Evolutionary conservation across 441 rosid genomes (phyloP).

Genomic region (Jatropha multifida): DNA sequence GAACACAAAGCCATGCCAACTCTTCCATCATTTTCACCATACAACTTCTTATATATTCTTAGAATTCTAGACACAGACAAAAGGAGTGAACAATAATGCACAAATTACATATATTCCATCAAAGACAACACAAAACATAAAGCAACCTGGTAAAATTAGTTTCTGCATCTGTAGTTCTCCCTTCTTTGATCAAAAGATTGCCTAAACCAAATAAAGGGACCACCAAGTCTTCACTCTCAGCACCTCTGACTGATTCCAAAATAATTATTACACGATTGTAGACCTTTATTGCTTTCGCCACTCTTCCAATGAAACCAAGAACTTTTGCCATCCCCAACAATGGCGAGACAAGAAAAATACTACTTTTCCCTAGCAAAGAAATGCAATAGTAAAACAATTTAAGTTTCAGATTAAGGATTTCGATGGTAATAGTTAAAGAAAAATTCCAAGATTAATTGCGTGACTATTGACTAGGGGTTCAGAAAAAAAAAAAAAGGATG

Average conservation of each 20-base stretch:
- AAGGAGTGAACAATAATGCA: slow-evolving; percentile 9
- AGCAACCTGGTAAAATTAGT: slow-evolving; percentile 55
- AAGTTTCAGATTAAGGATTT: background rate
- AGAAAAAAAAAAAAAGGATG: background rate
- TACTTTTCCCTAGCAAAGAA: slow-evolving; percentile 47
- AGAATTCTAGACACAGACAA: slow-evolving; percentile 42
- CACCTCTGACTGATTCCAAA: slow-evolving; percentile 64
- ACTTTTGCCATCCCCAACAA: slow-evolving; percentile 81
- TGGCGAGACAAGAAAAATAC: slow-evolving; percentile 60
- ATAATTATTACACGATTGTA: slow-evolving; percentile 55
- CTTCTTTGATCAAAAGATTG: slow-evolving; percentile 72
- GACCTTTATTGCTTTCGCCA: slow-evolving; percentile 47
- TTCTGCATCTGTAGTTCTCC: slow-evolving; percentile 66
- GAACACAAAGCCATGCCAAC: slow-evolving; percentile 84
- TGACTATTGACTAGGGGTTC: background rate
- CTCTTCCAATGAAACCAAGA: slow-evolving; percentile 57
- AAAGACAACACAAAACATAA: slow-evolving; percentile 8
- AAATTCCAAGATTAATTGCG: background rate
- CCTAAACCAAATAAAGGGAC: slow-evolving; percentile 69
- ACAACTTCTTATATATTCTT: slow-evolving; percentile 54
- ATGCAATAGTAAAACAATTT: background rate
- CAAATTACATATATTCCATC: background rate
- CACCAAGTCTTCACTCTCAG: slow-evolving; percentile 69
- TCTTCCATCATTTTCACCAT: slow-evolving; percentile 79
- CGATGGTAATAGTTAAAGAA: background rate